Percentiles rank a stretch among this genome's conserved stretches.
phyloP scores from a whole-genome alignment of 1,284 basidiomycete species.

The Fomitopsis palustris region DNA sequence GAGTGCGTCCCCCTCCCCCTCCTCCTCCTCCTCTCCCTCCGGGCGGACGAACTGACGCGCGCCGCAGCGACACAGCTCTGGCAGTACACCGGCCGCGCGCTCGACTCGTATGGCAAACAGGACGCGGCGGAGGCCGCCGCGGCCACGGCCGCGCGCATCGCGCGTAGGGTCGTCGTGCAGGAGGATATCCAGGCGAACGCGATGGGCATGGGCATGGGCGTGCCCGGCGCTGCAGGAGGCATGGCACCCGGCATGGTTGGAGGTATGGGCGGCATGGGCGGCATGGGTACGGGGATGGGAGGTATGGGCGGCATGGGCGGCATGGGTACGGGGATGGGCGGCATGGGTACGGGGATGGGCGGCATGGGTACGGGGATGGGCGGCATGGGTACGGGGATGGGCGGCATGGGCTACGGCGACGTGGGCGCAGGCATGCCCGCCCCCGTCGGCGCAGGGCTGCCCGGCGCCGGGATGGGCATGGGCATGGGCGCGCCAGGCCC shows the following conservation, averaged over 20 bases:
- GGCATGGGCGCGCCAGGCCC: neutral
- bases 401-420: neutral
- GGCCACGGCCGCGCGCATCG: constrained; percentile 8
- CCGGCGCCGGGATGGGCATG: neutral
- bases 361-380: neutral
- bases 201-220: neutral
- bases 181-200: neutral
- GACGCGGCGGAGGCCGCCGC: constrained; percentile 11
- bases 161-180: constrained; percentile 1
- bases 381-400: neutral
- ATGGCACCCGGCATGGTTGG: neutral
- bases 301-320: neutral
- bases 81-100: constrained; percentile 12
- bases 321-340: neutral
- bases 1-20: constrained; percentile 32
- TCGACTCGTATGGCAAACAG: constrained; percentile 7
- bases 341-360: neutral
- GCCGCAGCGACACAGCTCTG: constrained; percentile 10
- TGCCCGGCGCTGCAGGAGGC: neutral
- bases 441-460: neutral
- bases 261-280: neutral
- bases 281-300: neutral
- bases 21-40: neutral
- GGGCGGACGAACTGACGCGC: neutral
- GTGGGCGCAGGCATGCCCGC: constrained; percentile 1